A percentile compares a stretch with the other conserved stretches of the same genome.
These are phyloP conservation scores for Isatis lusitanica DNA, from an alignment of 441 rosid species.

Conservation along the genomic window DNA sequence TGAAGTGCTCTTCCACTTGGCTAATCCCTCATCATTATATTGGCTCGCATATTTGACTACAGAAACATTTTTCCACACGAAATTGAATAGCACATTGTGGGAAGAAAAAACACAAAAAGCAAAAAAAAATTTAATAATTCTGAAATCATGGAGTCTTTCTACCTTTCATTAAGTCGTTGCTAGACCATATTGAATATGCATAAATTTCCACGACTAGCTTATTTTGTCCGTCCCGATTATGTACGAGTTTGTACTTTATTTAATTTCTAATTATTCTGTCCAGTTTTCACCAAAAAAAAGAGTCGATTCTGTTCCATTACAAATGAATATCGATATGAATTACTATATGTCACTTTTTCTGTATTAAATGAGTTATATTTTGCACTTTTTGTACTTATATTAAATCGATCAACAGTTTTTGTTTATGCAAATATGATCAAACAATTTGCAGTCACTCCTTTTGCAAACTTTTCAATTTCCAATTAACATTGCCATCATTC, in stretches of 20 bases:
- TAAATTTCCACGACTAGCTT: not conserved
- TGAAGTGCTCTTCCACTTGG: too few relatives aligned
- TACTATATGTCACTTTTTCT: not conserved
- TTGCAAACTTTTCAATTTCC: too few relatives aligned
- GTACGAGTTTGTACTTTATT: not conserved
- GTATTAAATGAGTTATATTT: not conserved
- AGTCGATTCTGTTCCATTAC: not conserved
- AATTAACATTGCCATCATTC: too few relatives aligned
- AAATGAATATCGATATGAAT: not conserved
- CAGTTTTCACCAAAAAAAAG: not conserved
- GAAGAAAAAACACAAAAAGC: not conserved
- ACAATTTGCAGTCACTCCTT: too few relatives aligned
- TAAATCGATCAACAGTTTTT: not conserved
- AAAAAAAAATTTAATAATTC: not conserved
- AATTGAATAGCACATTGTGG: not conserved
- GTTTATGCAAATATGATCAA: not conserved
- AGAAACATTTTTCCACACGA: not conserved
- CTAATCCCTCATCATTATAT: too few relatives aligned
- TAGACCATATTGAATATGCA: not conserved
- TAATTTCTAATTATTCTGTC: not conserved
- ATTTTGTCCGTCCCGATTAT: not conserved
- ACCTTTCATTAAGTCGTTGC: not conserved
- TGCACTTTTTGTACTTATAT: not conserved
- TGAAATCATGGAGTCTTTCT: not conserved
- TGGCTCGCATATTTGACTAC: not conserved